A percentile compares a stretch with the other conserved stretches of the same genome.
These are phyloP conservation scores for Sordariomycetes sp. DNA, from an alignment of 2,329 filamentous ascomycete genomes.

Conservation along the genomic window DNA sequence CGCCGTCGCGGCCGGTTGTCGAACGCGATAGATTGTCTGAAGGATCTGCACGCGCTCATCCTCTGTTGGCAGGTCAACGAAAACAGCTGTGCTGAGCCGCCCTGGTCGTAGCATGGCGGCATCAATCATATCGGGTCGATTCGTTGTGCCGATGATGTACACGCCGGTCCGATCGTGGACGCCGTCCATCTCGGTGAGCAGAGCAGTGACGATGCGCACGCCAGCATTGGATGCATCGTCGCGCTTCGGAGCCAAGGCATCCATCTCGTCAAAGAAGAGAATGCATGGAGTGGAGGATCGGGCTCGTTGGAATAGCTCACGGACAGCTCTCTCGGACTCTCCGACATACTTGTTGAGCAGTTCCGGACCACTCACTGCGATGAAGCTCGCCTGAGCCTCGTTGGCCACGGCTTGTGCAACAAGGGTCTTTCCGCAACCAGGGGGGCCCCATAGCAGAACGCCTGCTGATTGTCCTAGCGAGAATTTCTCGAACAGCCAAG, in stretches of 20 bases:
- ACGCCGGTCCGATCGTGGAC: slow-evolving; percentile 72
- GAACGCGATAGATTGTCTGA: slow-evolving; percentile 50
- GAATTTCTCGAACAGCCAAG: slow-evolving; percentile 64
- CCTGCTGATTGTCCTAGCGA: slow-evolving; percentile 78
- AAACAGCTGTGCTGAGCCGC: slow-evolving; percentile 78
- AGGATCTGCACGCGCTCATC: slow-evolving; percentile 82
- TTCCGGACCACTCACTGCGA: slow-evolving; percentile 93
- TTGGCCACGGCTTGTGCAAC: slow-evolving; percentile 95
- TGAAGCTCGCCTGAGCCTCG: slow-evolving; percentile 94
- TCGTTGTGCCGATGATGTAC: slow-evolving; percentile 91
- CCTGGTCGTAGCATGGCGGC: slow-evolving; percentile 89
- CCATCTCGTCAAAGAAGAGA: slow-evolving; percentile 96
- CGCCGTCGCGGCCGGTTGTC: slow-evolving; percentile 22
- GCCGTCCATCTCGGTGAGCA: slow-evolving; percentile 90
- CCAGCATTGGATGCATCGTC: slow-evolving; percentile 78
- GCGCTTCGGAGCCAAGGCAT: slow-evolving; percentile 80
- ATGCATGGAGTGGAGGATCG: slow-evolving; percentile 83
- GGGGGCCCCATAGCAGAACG: slow-evolving; percentile 91
- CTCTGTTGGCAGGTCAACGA: slow-evolving; percentile 74
- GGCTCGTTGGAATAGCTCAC: slow-evolving; percentile 84
- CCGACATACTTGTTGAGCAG: slow-evolving; percentile 96
- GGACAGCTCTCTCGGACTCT: slow-evolving; percentile 86
- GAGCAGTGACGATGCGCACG: slow-evolving; percentile 84
- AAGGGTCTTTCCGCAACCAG: slow-evolving; percentile 93
- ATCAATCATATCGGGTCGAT: slow-evolving; percentile 93